Evolutionary conservation across 371 early-diverging fungal genomes (phyloP).

Genomic region (Mucor velutinosus): DNA sequence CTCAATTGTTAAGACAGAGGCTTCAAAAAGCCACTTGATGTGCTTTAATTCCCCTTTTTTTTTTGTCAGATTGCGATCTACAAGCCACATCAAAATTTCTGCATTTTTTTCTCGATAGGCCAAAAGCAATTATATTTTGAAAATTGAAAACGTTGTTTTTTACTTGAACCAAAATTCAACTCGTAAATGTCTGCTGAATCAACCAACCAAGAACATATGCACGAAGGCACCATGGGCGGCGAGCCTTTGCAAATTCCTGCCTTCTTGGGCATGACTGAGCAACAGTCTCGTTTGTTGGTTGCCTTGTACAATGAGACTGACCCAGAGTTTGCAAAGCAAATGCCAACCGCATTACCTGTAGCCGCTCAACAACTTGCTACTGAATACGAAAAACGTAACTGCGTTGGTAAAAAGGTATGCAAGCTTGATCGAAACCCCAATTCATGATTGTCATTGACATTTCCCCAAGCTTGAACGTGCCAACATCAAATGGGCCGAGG

Average conservation of each 20-base stretch:
- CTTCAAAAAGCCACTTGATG: neutral
- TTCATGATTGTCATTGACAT: neutral
- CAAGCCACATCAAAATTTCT: conserved; percentile 6
- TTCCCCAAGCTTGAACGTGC: conserved; percentile 51
- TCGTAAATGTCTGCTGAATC: neutral
- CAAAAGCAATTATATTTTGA: neutral
- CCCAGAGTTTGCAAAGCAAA: conserved; percentile 57
- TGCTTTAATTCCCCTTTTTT: conserved; percentile 1
- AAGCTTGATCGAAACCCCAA: neutral
- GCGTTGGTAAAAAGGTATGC: conserved; percentile 53
- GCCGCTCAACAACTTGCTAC: conserved; percentile 56
- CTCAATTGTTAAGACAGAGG: too few relatives aligned
- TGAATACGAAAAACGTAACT: conserved; percentile 62
- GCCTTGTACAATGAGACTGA: conserved; percentile 64
- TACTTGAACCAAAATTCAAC: neutral
- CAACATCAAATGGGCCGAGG: conserved; percentile 42
- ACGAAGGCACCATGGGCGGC: conserved; percentile 7
- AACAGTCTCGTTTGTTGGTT: conserved; percentile 57
- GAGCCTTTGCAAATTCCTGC: conserved; percentile 41
- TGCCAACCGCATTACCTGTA: conserved; percentile 60
- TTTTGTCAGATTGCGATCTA: neutral
- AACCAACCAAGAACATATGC: conserved; percentile 1
- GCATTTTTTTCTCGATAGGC: conserved; percentile 1
- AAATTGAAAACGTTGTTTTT: neutral
- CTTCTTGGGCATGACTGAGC: conserved; percentile 59